A percentile compares a stretch with the other conserved stretches of the same genome.
Conservation (phyloP, 2,329 filamentous ascomycete species). For the Talaromyces rugulosus region DNA sequence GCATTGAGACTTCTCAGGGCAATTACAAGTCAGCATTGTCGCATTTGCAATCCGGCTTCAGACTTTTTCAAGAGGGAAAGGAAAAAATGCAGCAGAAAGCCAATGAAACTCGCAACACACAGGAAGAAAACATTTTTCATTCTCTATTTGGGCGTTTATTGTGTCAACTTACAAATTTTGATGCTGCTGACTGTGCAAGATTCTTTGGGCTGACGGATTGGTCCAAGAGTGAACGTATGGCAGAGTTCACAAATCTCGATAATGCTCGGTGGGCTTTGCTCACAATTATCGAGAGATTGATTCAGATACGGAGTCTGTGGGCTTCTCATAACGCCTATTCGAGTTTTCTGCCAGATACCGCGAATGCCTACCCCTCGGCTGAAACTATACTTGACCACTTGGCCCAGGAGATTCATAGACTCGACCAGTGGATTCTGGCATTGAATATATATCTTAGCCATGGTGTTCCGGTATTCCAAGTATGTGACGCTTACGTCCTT, state of each 20-base stretch:
- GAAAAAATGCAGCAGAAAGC: neutral
- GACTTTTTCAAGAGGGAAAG: slow-evolving; percentile 1
- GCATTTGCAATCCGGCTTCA: slow-evolving; percentile 9
- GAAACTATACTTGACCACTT: neutral
- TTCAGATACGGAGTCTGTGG: neutral
- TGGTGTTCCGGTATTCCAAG: neutral
- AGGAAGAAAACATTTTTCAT: neutral
- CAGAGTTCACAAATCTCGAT: neutral
- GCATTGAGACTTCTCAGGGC: slow-evolving; percentile 5
- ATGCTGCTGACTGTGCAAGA: slow-evolving; percentile 6
- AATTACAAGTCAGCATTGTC: slow-evolving; percentile 4
- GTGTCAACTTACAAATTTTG: slow-evolving; percentile 11
- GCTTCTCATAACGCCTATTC: neutral
- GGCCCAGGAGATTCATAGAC: slow-evolving; percentile 1
- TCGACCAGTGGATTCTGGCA: slow-evolving; percentile 8
- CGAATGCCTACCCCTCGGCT: neutral
- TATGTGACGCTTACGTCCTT: slow-evolving; percentile 1
- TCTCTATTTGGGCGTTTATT: slow-evolving; percentile 9
- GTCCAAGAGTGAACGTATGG: neutral
- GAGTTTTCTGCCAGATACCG: neutral
- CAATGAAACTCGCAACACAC: neutral
- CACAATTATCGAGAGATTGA: neutral
- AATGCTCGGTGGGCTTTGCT: slow-evolving; percentile 4
- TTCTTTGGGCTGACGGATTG: neutral
- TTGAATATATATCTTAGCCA: slow-evolving; percentile 9